Base-by-base conservation (phyloP, 371 early-diverging fungal genomes). In the Mortierella sp. region DNA sequence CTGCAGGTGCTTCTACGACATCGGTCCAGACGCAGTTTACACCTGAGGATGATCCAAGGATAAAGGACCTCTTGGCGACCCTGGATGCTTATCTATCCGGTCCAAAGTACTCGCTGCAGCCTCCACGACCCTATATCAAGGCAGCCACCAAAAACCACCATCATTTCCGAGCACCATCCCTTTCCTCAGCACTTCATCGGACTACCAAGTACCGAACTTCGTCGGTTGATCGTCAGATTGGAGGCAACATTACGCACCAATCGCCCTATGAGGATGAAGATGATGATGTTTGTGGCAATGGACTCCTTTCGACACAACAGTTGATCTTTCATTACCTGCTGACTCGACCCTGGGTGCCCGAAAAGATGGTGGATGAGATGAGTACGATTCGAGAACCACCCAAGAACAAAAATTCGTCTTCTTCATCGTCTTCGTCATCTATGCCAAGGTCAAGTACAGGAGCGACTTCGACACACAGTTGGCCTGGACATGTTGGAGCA, bases 341-440 rank as follows among this genome's bases (percentile, higher is more conserved):
- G 67, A 84, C 86, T n/a, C 70, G 90, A 23, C 74, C 84, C 3
- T 88, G 89, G 84, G 83, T 90, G 0, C 84, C 86, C 26, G 92
- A 94, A 72, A 87, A 88, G 37, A 93, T 91, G 44, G 88, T 93
- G 15, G 94, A 94, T 71, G 93, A 92, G 65, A 64, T 94, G 47
- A 91, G 91, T 58, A 71, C 84, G 12, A 62, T 85, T 23, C 86
- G 94, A 2, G 94, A 94, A 66, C 94, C 92, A 19, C 79, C 86
- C 28, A 85, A 87, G 83, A 66, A 81, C 68, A 85, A 66, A 62
- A 74, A 67, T 43, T 25, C 29, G 5, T 23, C 48, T 21, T 43
- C 28, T n/a, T 47, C 44, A 7, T 25, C 48, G 43, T 57, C 68
- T 6, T 52, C 68, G 23, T 29, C 50, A 3, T 28, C 64, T n/a